Evolutionary conservation across 1,284 basidiomycete genomes (phyloP).

Genomic region (Cryptococcus hybrid): DNA sequence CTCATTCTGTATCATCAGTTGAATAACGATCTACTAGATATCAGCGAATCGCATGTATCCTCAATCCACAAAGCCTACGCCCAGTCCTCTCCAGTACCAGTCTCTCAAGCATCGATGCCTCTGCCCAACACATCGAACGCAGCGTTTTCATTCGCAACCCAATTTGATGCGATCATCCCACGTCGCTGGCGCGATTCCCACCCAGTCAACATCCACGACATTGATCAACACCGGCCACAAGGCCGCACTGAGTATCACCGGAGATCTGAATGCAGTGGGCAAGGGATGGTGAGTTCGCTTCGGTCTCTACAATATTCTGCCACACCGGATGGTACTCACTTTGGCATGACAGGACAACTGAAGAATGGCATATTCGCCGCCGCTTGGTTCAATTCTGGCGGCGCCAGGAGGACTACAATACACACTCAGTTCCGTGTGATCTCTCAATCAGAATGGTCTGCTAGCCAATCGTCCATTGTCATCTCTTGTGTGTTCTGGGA

Average conservation of each 20-base stretch:
- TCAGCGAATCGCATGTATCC: too few species aligned
- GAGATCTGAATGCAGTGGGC: slow-evolving; percentile 55
- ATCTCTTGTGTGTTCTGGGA: slow-evolving; percentile 86
- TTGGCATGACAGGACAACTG: slow-evolving; percentile 42
- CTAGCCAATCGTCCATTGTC: slow-evolving; percentile 51
- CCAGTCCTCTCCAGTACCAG: too few species aligned
- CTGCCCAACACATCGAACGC: too few species aligned
- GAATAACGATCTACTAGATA: too few species aligned
- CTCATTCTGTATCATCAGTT: too few species aligned
- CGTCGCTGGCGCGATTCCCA: slow-evolving; percentile 15
- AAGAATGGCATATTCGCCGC: slow-evolving; percentile 54
- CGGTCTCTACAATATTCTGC: background rate
- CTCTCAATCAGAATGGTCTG: slow-evolving; percentile 50
- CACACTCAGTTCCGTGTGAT: slow-evolving; percentile 54
- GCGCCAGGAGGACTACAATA: slow-evolving; percentile 53
- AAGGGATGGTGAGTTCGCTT: slow-evolving; percentile 52
- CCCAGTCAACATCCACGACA: slow-evolving; percentile 13
- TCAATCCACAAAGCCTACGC: too few species aligned
- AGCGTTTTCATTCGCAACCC: slow-evolving; percentile 26
- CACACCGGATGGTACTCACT: background rate
- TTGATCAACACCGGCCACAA: slow-evolving; percentile 29
- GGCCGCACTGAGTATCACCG: slow-evolving; percentile 48
- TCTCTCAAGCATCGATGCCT: too few species aligned
- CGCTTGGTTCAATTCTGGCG: slow-evolving; percentile 57
- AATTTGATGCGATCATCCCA: slow-evolving; percentile 46